Conservation (phyloP, 805 yeast genomes). For the Zygoascus flipseniorum region DNA sequence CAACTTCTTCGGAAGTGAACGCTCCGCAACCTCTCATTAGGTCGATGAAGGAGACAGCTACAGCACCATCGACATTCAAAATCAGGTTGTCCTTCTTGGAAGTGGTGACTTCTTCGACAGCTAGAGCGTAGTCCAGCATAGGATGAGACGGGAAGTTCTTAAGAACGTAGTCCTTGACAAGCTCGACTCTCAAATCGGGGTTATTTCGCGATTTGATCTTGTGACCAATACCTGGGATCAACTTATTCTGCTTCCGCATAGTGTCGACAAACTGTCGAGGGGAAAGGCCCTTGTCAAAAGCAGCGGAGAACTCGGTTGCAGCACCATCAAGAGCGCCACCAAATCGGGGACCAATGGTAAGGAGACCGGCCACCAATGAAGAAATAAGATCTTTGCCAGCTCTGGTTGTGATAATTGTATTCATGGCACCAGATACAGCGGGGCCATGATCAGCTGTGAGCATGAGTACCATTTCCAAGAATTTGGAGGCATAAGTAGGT, state of each 20-base stretch:
- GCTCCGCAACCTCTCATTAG: conserved; percentile 37
- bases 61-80: conserved; percentile 39
- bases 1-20: conserved; percentile 37
- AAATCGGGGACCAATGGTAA: conserved; percentile 38
- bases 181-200: conserved; percentile 41
- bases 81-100: conserved; percentile 40
- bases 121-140: conserved; percentile 37
- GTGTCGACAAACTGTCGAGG: conserved; percentile 39
- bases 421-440: conserved; percentile 41
- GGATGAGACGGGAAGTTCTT: conserved; percentile 37
- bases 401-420: conserved; percentile 39
- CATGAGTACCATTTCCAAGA: conserved; percentile 42
- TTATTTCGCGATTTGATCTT: conserved; percentile 40
- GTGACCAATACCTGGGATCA: conserved; percentile 41
- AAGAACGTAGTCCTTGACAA: conserved; percentile 38
- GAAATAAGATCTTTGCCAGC: conserved; percentile 41
- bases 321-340: conserved; percentile 43
- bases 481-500: conserved; percentile 37
- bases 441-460: conserved; percentile 43
- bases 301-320: conserved; percentile 36
- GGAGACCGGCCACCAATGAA: conserved; percentile 36
- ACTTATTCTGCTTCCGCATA: conserved; percentile 40
- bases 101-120: conserved; percentile 42
- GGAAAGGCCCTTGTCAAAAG: conserved; percentile 36
- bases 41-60: conserved; percentile 38